Base-by-base conservation (phyloP, 1,139 yeast genomes). In the Blastobotrys serpentis region DNA sequence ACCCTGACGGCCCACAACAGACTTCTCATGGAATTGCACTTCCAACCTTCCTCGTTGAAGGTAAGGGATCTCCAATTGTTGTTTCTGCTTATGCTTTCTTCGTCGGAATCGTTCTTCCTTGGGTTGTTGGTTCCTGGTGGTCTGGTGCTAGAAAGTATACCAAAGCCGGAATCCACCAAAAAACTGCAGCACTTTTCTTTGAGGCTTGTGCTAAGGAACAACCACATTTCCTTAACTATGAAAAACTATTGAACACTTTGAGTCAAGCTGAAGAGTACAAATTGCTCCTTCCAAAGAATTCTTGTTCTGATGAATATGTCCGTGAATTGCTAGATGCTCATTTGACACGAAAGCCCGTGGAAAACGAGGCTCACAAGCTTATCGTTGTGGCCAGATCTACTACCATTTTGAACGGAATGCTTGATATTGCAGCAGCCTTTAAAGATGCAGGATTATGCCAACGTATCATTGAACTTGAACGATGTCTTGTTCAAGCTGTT, bases 1-100 rank as follows among this genome's bases (percentile, higher is more conserved):
- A 94, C 65, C 99, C 99, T 4, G 98, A 94, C 70, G 98, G 98
- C 36, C 96, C 95, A 44, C 96, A 88, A 67, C 87, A 87, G 42
- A 76, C 86, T n/a, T 73, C 84, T n/a, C 97, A 88, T 65, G 98
- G 98, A 50, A 89, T 94, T 67, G 99, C 98, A 0, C 72, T 94
- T 57, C 99, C 99, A 36, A 84, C 85, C 65, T 88, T 88, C 69
- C 75, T 94, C 58, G 88, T 94, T 38, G 96, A 88, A 58, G 92
- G 95, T 29, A 76, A 81, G 52, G 84, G 85, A 38, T 84, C 95
- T 4, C 79, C 84, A 1, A 61, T 85, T 39, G 75, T 86, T 58
- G 67, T 84, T 37, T 79, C 84, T 21, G 67, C 79, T 5, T 94
- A 94, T 67, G 81, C 88, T 48, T 57, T 80, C 8, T 68, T 87